These are phyloP conservation scores for Colletotrichum sp. DNA, from an alignment of 2,329 filamentous ascomycete species.

Conservation along the genomic window DNA sequence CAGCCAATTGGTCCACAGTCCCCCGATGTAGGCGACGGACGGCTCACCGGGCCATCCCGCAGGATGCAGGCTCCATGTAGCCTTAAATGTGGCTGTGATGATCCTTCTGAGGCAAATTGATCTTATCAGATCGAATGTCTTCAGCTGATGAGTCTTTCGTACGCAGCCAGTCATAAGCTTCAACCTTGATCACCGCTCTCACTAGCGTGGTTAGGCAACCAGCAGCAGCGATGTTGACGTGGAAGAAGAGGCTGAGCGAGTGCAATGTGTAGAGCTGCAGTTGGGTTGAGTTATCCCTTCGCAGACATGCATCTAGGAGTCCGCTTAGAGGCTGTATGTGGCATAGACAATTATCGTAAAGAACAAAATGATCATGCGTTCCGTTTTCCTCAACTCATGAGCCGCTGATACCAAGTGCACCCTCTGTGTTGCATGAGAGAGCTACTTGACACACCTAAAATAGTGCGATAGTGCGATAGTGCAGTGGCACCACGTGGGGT, in stretches of 20 bases:
- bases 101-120: background rate
- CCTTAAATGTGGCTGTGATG: background rate
- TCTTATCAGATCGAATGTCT: background rate
- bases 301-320: background rate
- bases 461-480: background rate
- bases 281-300: background rate
- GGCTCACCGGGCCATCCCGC: background rate
- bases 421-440: background rate
- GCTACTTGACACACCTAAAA: background rate
- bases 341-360: background rate
- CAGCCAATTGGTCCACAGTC: background rate
- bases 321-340: background rate
- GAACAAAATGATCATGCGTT: background rate
- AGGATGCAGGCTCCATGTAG: background rate
- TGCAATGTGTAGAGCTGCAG: background rate
- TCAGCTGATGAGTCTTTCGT: background rate
- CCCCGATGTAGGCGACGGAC: background rate
- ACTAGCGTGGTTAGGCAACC: background rate
- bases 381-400: background rate
- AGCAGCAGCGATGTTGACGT: background rate
- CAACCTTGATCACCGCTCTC: background rate
- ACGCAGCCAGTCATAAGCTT: fast-evolving
- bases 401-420: background rate
- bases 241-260: background rate
- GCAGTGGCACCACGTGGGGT: background rate